A percentile compares a stretch with the other conserved stretches of the same genome.
Evolutionary conservation across 192 early-diverging fungal species (phyloP).

Genomic region (Lobosporangium transversale): DNA sequence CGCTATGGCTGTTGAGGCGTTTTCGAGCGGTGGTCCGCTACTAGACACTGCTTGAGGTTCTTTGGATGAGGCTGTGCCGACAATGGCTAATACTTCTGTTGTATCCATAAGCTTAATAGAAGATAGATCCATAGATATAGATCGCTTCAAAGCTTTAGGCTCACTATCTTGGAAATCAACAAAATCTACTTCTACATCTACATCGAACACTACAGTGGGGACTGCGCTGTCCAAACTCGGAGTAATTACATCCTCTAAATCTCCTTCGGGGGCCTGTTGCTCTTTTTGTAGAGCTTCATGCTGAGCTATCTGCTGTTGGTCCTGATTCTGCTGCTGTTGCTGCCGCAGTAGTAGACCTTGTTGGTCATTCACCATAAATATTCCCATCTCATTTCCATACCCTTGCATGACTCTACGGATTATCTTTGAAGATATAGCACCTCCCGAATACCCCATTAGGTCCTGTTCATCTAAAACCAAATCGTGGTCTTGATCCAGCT

Average conservation of each 20-base stretch:
- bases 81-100: too few relatives aligned
- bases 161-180: not conserved
- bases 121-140: conserved; percentile 13
- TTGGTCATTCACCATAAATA: conserved; percentile 47
- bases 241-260: not conserved
- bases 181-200: not conserved
- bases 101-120: too few relatives aligned
- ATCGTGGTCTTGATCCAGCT: conserved; percentile 91
- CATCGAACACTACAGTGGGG: not conserved
- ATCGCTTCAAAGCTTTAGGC: conserved; percentile 8
- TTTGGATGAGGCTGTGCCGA: too few relatives aligned
- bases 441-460: conserved; percentile 77
- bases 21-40: not conserved
- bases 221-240: not conserved
- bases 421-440: conserved; percentile 73
- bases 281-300: conserved; percentile 5
- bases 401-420: conserved; percentile 78
- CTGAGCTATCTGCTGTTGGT: conserved; percentile 14
- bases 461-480: conserved; percentile 76
- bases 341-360: conserved; percentile 26
- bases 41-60: too few relatives aligned
- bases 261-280: not conserved
- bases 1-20: not conserved
- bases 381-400: conserved; percentile 67
- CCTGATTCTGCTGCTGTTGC: conserved; percentile 31